Evolutionary conservation across 441 rosid genomes (phyloP).

Genomic region (Erodium chrysanthum): DNA sequence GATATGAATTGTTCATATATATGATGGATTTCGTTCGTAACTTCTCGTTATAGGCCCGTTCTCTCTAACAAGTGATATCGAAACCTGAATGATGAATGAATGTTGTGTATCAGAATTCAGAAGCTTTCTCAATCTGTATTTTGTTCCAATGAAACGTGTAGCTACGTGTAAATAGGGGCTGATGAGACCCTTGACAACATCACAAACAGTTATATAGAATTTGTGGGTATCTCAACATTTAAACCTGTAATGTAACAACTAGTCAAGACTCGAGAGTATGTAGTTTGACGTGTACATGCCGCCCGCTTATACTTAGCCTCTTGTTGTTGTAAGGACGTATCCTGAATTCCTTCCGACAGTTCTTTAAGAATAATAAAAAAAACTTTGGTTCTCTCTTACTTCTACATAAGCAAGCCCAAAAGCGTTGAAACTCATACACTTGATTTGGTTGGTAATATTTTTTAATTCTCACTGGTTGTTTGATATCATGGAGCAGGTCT

Average conservation of each 20-base stretch:
- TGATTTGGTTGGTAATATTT: not conserved
- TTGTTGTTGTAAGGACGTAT: too few species aligned
- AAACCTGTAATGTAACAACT: not conserved
- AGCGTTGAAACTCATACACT: too few species aligned
- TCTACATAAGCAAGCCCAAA: too few species aligned
- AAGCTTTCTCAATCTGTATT: not conserved
- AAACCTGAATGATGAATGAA: not conserved
- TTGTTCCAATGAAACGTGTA: not conserved
- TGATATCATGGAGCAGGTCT: conserved; percentile 32
- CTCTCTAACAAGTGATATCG: too few species aligned
- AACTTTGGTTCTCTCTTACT: too few species aligned
- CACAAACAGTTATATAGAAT: not conserved
- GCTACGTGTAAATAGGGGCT: not conserved
- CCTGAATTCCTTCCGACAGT: not conserved
- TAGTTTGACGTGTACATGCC: not conserved
- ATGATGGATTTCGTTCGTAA: not conserved
- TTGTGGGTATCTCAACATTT: not conserved
- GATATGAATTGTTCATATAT: not conserved
- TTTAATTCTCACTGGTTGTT: not conserved
- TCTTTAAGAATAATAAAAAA: not conserved
- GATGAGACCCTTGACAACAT: not conserved
- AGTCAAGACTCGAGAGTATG: not conserved
- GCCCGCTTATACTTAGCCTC: not conserved
- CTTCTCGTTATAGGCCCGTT: not conserved
- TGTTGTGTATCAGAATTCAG: not conserved